Evolutionary conservation across 768 basidiomycete species (phyloP).

Genomic region (Hirschioporus abietinus): DNA sequence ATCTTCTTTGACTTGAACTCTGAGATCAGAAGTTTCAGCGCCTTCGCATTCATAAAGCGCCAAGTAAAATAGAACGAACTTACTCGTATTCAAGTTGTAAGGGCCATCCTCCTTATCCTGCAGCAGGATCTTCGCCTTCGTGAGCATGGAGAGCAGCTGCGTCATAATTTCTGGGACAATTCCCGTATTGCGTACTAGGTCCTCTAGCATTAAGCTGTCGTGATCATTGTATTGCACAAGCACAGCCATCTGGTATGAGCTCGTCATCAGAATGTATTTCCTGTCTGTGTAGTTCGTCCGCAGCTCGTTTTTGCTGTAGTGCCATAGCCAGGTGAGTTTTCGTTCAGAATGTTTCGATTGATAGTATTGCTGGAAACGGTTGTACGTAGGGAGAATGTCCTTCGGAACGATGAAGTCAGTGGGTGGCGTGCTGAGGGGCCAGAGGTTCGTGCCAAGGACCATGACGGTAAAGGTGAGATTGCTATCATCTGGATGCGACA

Average conservation of each 20-base stretch:
- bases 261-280: constrained; percentile 95
- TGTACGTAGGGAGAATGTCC: constrained; percentile 85
- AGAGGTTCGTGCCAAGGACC: constrained; percentile 93
- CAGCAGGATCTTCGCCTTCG: constrained; percentile 85
- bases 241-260: constrained; percentile 93
- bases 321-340: constrained; percentile 98
- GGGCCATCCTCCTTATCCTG: constrained; percentile 76
- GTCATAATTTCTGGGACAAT: constrained; percentile 79
- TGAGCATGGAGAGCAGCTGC: constrained; percentile 53
- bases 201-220: constrained; percentile 79
- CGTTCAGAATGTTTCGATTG: constrained; percentile 92
- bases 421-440: constrained; percentile 76
- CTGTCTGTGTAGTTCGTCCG: constrained; percentile 88
- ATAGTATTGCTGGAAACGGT: constrained; percentile 79
- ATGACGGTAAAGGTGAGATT: constrained; percentile 89
- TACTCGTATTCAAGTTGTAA: constrained; percentile 86
- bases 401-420: constrained; percentile 86
- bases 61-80: constrained; percentile 13
- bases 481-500: constrained; percentile 66
- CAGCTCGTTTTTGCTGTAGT: constrained; percentile 94
- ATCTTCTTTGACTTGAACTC: constrained; percentile 94
- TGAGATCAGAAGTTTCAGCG: constrained; percentile 22
- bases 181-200: constrained; percentile 72
- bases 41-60: background rate
- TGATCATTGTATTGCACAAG: constrained; percentile 89